Conservation (phyloP, 441 rosid species). For the Arabidopsis lyrata region DNA sequence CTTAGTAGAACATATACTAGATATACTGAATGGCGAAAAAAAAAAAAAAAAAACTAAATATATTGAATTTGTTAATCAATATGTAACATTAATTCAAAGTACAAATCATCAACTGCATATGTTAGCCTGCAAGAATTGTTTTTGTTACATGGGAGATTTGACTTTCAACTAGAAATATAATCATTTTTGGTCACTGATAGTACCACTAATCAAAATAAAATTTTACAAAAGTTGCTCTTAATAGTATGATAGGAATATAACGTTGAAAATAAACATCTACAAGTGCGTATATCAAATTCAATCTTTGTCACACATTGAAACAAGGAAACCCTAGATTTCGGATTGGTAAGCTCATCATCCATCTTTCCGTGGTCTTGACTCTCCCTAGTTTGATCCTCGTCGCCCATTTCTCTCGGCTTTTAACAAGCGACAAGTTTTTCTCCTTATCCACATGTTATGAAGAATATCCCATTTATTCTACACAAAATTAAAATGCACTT, state of each 20-base stretch:
- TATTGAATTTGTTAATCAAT: background rate
- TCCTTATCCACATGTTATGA: background rate
- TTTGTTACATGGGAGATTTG: background rate
- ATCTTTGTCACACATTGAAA: background rate
- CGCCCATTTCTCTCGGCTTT: background rate
- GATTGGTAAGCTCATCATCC: background rate
- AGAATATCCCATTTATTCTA: background rate
- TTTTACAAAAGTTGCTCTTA: no score
- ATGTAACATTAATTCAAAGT: constrained; percentile 1
- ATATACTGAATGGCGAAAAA: background rate
- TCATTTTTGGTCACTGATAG: no score
- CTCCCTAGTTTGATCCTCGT: background rate
- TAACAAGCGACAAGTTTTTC: background rate
- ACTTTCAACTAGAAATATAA: background rate
- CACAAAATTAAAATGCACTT: background rate
- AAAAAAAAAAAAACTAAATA: background rate
- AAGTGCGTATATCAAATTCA: background rate
- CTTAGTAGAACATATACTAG: background rate
- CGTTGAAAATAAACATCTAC: background rate
- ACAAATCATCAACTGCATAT: background rate
- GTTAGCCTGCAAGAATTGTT: no score
- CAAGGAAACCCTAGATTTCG: background rate
- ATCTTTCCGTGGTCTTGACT: background rate
- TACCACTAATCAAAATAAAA: no score
- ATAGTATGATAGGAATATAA: background rate